A percentile compares a stretch with the other conserved stretches of the same genome.
phyloP scores from a whole-genome alignment of 345 rosid species.

The Brassica nigra region DNA sequence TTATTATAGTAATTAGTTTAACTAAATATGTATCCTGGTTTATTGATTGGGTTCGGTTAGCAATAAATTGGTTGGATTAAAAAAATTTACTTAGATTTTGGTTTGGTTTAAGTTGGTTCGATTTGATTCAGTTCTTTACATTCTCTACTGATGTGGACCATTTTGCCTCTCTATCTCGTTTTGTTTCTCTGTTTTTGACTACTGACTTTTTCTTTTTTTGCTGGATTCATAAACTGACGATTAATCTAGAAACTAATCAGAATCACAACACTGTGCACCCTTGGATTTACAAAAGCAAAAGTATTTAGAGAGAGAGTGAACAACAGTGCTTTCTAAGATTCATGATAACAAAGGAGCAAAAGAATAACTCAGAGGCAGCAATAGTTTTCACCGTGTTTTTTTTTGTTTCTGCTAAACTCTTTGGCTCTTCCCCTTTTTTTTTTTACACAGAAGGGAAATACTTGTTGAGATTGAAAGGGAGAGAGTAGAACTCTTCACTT shows the following conservation, averaged over 20 bases:
- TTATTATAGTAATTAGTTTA: background rate
- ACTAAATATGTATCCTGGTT: background rate
- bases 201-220: too few relatives aligned
- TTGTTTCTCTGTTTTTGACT: too few relatives aligned
- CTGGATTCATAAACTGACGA: background rate
- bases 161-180: too few relatives aligned
- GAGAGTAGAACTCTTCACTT: slow-evolving; percentile 85
- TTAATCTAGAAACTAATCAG: slow-evolving; percentile 29
- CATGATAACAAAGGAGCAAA: background rate
- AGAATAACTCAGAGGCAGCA: background rate
- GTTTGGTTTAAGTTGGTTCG: too few relatives aligned
- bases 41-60: background rate
- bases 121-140: too few relatives aligned
- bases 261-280: slow-evolving; percentile 24
- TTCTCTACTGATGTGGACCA: too few relatives aligned
- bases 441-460: slow-evolving; percentile 88
- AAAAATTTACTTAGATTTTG: too few relatives aligned
- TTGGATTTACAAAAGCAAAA: slow-evolving; percentile 37
- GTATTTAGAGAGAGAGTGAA: slow-evolving; percentile 15
- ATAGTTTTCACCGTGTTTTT: slow-evolving; percentile 24
- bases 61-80: background rate
- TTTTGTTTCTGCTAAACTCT: slow-evolving; percentile 17
- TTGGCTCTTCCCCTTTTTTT: background rate
- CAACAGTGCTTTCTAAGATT: slow-evolving; percentile 27
- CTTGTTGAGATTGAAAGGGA: slow-evolving; percentile 91